A percentile compares a stretch with the other conserved stretches of the same genome.
These are phyloP conservation scores for Pseudisothecium myosuroides DNA, from an alignment of 225 moss, liverwort and hornwort genomes.

Conservation along the genomic window DNA sequence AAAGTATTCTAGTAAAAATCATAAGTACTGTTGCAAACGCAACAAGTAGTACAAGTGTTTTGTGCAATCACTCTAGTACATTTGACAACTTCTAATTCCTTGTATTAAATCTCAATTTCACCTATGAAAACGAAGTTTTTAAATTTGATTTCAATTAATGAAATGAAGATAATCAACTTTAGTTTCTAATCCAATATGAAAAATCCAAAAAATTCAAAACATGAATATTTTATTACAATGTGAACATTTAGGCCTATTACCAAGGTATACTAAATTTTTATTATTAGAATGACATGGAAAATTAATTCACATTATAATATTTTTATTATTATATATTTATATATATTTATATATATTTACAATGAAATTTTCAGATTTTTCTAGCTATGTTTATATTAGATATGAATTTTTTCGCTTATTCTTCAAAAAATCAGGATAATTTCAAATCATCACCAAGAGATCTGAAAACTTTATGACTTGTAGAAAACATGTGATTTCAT, in stretches of 20 bases:
- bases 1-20: too few species aligned
- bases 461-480: background rate
- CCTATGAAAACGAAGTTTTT: background rate
- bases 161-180: background rate
- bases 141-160: background rate
- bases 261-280: background rate
- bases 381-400: background rate
- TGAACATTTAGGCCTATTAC: background rate
- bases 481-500: background rate
- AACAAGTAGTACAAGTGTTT: too few species aligned
- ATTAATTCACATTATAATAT: background rate
- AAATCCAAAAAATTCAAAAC: background rate
- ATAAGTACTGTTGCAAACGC: too few species aligned
- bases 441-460: background rate
- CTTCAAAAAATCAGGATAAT: background rate
- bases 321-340: background rate
- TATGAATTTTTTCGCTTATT: background rate
- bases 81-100: background rate
- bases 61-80: too few species aligned
- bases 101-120: background rate
- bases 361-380: background rate
- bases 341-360: too few species aligned
- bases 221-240: background rate
- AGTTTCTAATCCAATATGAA: background rate
- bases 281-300: rapidly evolving